Conservation (phyloP, 371 early-diverging fungal species). For the Saksenaea oblongispora region DNA sequence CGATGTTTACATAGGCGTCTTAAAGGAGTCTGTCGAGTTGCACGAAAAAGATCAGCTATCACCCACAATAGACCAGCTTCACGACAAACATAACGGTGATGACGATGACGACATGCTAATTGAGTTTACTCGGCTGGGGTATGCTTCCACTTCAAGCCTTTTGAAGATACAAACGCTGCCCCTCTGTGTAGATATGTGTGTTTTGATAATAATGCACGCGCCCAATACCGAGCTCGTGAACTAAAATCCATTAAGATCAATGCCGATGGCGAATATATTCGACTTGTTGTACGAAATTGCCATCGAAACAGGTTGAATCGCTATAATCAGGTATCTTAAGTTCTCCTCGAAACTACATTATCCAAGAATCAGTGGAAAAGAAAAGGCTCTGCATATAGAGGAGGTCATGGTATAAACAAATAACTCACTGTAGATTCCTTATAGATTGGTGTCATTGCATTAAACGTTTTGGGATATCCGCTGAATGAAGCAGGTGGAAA, state of each 20-base stretch:
- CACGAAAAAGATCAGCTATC: neutral
- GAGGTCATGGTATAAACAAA: no score
- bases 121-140: conserved; percentile 44
- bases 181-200: conserved; percentile 27
- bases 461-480: conserved; percentile 26
- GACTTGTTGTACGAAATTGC: conserved; percentile 66
- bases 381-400: no score
- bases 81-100: neutral
- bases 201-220: conserved; percentile 35
- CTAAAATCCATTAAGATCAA: conserved; percentile 71
- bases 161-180: neutral
- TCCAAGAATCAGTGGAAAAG: neutral
- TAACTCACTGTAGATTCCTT: neutral
- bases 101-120: conserved; percentile 34
- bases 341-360: neutral
- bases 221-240: conserved; percentile 53
- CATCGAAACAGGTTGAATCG: conserved; percentile 67
- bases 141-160: neutral
- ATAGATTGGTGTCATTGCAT: conserved; percentile 26
- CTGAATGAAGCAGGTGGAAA: neutral
- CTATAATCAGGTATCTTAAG: conserved; percentile 62
- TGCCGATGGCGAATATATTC: conserved; percentile 62
- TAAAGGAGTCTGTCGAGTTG: conserved; percentile 28
- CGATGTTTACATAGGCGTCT: conserved; percentile 64
- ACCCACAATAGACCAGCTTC: neutral